Base-by-base conservation (phyloP, 176 grass and related monocot genomes). In the Aegilops umbellulata region DNA sequence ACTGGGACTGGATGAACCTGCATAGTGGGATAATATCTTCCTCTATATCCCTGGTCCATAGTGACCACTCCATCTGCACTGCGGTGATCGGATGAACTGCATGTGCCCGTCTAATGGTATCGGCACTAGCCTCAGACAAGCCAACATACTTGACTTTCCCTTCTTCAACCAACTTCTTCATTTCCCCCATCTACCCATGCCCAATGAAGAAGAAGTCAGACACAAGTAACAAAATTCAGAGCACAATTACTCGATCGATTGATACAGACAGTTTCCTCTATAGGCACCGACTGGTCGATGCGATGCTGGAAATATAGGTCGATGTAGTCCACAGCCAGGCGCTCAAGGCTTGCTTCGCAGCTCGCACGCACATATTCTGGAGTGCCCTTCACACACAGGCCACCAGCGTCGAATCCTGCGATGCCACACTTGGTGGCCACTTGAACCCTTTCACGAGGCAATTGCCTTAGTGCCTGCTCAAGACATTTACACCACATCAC, bases 291-390 rank as follows among this genome's bases (percentile, higher is more conserved):
- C 32, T 90, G 91, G 78, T 98, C 96, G 13, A 98, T 62, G 46
- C 86, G 88, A 81, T 98, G 96, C 77, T 83, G 93, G 58, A 80
- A 98, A 90, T 88, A 98, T 49, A 98, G 86, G 86, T 98, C 96
- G 31, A 98, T 91, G 70, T 94, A 95, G 83, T 92, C 86, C 61
- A 95, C 77, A 39, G 39, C 93, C 41, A 95, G 93, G 65, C 90
- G 81, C 31, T 39, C 49, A 27, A 98, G 88, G 80, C 88, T 95
- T 34, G 79, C 79, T 71, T 95, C 79, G 27, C 93, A 95, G 75
- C 91, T 91, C 22, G 82, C 65, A 8, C 92, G 74, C 26, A 86
- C 88, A 77, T 98, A 95, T 35, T 94, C 90, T 3, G 84, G 96
- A 44, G 39, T 85, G 9, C 93, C 96, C 80, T 92, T 94, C 63